Evolutionary conservation across 2,329 filamentous ascomycete genomes (phyloP).

Genomic region (Aspergillus tubingensis): DNA sequence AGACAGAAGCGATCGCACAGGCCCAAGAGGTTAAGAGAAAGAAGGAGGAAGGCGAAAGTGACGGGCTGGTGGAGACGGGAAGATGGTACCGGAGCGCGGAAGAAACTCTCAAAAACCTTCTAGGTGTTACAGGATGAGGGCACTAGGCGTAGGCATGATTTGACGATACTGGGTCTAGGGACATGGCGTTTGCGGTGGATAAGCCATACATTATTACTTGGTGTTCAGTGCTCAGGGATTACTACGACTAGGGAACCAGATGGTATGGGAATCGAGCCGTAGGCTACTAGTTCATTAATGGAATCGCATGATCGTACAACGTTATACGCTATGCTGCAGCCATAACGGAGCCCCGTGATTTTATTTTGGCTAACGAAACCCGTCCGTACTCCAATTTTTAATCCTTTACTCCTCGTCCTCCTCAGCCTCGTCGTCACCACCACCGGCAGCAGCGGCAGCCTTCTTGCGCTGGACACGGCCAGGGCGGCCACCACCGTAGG

Average conservation of each 20-base stretch:
- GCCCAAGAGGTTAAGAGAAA: slow-evolving; percentile 49
- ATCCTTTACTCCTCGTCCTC: slow-evolving; percentile 71
- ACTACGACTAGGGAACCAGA: slow-evolving; percentile 16
- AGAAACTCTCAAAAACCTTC: slow-evolving; percentile 42
- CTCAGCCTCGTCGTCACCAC: slow-evolving; percentile 60
- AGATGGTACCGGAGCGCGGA: slow-evolving; percentile 49
- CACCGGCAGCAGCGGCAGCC: slow-evolving; percentile 89
- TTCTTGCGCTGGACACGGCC: slow-evolving; percentile 99
- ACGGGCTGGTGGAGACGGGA: slow-evolving; percentile 49
- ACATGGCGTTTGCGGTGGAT: slow-evolving; percentile 27
- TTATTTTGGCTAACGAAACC: slow-evolving; percentile 41
- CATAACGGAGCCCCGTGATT: slow-evolving; percentile 38
- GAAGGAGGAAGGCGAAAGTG: slow-evolving; percentile 48
- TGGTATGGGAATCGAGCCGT: slow-evolving; percentile 39
- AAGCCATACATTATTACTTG: slow-evolving; percentile 15
- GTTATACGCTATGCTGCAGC: slow-evolving; percentile 43
- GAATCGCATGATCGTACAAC: slow-evolving; percentile 44
- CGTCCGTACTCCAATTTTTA: slow-evolving; percentile 40
- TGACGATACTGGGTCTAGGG: slow-evolving; percentile 19
- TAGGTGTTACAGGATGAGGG: slow-evolving; percentile 33
- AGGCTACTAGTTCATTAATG: slow-evolving; percentile 40
- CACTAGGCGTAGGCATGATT: slow-evolving; percentile 17
- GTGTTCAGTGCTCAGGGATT: not conserved
- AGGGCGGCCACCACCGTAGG: slow-evolving; percentile 94
- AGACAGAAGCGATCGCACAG: slow-evolving; percentile 46